phyloP scores from a whole-genome alignment of 345 rosid species.

The Eucalyptus melliodora region DNA sequence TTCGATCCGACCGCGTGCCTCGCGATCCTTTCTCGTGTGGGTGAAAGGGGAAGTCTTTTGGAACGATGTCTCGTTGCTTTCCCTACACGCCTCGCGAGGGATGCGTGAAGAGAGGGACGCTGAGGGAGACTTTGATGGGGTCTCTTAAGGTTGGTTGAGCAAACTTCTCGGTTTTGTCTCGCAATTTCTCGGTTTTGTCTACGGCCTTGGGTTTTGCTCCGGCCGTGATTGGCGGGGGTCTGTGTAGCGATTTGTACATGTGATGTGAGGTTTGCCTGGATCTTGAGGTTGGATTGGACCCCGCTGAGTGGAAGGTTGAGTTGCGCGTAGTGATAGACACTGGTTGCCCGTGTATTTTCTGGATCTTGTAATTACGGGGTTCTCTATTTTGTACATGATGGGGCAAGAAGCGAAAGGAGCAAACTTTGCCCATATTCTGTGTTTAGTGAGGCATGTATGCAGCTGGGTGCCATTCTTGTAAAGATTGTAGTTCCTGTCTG shows the following conservation, averaged over 20 bases:
- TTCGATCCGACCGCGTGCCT: neutral
- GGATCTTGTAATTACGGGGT: neutral
- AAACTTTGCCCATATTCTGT: too few relatives aligned
- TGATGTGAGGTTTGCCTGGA: neutral
- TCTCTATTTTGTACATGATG: neutral
- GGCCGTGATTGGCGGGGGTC: neutral
- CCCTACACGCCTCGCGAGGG: conserved; percentile 22
- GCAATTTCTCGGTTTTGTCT: neutral
- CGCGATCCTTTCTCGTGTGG: too few relatives aligned
- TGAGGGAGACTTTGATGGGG: conserved; percentile 8
- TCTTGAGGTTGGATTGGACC: neutral
- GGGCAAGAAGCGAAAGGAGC: neutral
- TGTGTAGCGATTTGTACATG: neutral
- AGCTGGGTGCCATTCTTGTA: neutral
- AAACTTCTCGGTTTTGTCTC: neutral
- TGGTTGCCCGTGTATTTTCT: neutral
- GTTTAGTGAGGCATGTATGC: too few relatives aligned
- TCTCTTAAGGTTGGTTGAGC: conserved; percentile 63
- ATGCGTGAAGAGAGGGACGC: conserved; percentile 13
- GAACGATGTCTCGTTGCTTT: conserved; percentile 45
- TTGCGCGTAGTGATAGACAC: neutral
- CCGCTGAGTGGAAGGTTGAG: neutral
- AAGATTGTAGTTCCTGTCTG: neutral
- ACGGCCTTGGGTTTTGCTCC: neutral
- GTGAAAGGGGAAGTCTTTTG: neutral